phyloP scores from a whole-genome alignment of 2,329 filamentous ascomycete genomes.

The Beauveria sp. region DNA sequence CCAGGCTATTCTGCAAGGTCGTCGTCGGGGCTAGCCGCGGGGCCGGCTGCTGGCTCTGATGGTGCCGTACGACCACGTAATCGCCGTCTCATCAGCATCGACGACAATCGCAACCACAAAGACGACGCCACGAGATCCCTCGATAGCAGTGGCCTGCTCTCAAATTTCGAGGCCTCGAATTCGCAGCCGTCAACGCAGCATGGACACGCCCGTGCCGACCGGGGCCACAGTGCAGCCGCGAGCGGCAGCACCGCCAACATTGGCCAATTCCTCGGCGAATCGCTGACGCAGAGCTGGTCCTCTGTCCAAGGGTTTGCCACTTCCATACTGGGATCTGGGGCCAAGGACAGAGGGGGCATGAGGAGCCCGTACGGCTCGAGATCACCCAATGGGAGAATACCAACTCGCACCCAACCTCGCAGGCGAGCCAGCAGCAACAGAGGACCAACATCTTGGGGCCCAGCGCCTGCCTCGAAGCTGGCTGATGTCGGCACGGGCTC shows the following conservation, averaged over 20 bases:
- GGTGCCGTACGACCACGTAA: constrained; percentile 42
- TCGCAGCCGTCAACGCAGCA: neutral
- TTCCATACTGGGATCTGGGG: constrained; percentile 28
- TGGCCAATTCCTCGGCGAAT: constrained; percentile 38
- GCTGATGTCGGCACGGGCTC: constrained; percentile 48
- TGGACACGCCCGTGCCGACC: neutral
- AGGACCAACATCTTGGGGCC: constrained; percentile 37
- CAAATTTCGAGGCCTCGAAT: constrained; percentile 26
- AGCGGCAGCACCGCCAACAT: constrained; percentile 29
- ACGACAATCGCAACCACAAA: constrained; percentile 24
- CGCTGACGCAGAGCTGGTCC: constrained; percentile 47
- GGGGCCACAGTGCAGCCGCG: neutral
- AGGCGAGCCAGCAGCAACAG: constrained; percentile 14
- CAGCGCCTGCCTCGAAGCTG: constrained; percentile 39
- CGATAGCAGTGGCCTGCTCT: constrained; percentile 22
- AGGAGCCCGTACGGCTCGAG: constrained; percentile 5
- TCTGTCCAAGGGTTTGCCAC: constrained; percentile 48
- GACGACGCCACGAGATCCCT: neutral
- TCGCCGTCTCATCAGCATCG: constrained; percentile 33
- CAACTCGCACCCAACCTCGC: constrained; percentile 15
- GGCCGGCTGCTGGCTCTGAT: constrained; percentile 33
- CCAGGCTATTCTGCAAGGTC: constrained; percentile 20
- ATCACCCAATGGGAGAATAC: neutral
- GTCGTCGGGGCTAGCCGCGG: constrained; percentile 38
- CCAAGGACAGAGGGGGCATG: constrained; percentile 13